These are phyloP conservation scores for Phoma sp. DNA, from an alignment of 2,329 filamentous ascomycete species.

Conservation along the genomic window DNA sequence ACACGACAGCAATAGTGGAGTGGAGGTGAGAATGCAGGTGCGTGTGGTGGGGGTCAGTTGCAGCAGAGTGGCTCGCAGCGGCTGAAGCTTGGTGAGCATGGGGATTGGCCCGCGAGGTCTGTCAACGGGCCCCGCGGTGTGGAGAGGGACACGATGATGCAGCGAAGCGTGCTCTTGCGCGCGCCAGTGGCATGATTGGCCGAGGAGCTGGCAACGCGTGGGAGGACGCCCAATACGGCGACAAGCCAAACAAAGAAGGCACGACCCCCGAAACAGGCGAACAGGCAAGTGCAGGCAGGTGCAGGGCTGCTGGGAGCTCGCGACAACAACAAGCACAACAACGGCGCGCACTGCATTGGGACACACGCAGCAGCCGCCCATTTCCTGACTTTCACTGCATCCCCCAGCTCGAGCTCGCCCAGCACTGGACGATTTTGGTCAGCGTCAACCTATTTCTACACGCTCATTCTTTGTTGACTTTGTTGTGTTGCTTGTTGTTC, in stretches of 20 bases:
- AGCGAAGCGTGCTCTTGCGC: conserved; percentile 11
- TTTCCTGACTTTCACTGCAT: conserved; percentile 3
- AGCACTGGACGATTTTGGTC: not conserved
- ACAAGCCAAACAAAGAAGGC: conserved; percentile 33
- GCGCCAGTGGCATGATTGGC: conserved; percentile 27
- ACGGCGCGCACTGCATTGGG: conserved; percentile 11
- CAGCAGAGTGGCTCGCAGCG: conserved; percentile 22
- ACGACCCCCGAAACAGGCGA: conserved; percentile 13
- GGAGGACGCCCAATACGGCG: conserved; percentile 34
- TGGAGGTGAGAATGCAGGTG: conserved; percentile 12
- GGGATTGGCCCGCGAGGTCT: conserved; percentile 24
- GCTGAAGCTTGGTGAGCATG: conserved; percentile 25
- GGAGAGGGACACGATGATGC: conserved; percentile 19
- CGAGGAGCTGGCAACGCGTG: conserved; percentile 22
- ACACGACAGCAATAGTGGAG: conserved; percentile 20
- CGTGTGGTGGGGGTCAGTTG: conserved; percentile 19
- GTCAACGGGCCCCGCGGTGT: conserved; percentile 19
- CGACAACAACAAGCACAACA: conserved; percentile 18
- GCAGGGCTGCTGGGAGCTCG: conserved; percentile 1
- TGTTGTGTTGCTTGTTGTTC: too few species aligned
- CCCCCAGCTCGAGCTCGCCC: conserved; percentile 15
- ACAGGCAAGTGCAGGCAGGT: not conserved
- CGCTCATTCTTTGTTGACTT: conserved; percentile 5
- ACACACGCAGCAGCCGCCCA: conserved; percentile 4
- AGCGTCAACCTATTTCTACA: not conserved